Conservation (phyloP, 345 rosid species). For the Euphorbia peplus region DNA sequence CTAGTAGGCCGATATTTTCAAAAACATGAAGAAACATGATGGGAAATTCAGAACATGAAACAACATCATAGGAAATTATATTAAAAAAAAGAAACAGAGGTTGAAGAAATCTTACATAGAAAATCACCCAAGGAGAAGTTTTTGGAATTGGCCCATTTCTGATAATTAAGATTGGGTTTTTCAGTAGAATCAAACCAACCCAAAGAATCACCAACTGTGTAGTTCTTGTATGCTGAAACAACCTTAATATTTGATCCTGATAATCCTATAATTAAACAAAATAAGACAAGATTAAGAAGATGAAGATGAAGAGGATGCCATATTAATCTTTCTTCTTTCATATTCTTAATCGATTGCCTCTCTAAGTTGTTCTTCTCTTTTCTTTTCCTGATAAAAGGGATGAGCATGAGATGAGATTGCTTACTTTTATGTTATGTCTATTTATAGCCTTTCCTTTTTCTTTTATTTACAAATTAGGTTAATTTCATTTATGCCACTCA, state of each 20-base stretch:
- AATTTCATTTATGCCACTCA: too few relatives aligned
- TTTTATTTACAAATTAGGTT: constrained; percentile 11
- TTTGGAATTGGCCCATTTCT: constrained; percentile 77
- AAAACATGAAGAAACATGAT: too few relatives aligned
- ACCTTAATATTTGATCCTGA: constrained; percentile 30
- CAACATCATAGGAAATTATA: not conserved
- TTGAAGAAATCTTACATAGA: constrained; percentile 51
- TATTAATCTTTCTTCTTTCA: not conserved
- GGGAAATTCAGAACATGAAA: not conserved
- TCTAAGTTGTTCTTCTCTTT: not conserved
- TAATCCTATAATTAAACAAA: constrained; percentile 10
- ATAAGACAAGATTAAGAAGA: constrained; percentile 14
- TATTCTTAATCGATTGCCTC: not conserved
- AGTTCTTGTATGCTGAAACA: constrained; percentile 71
- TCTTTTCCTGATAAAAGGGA: not conserved
- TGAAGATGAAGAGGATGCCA: not conserved
- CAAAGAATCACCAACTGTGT: constrained; percentile 77
- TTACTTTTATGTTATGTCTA: not conserved
- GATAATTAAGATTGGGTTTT: constrained; percentile 59
- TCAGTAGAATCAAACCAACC: constrained; percentile 65
- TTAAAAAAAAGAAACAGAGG: too few relatives aligned
- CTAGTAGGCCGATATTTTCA: too few relatives aligned
- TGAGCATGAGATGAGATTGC: not conserved
- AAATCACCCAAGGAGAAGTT: constrained; percentile 87
- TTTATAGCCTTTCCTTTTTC: constrained; percentile 11